Conservation (phyloP, 306 rosid species). For the Inga oerstediana region DNA sequence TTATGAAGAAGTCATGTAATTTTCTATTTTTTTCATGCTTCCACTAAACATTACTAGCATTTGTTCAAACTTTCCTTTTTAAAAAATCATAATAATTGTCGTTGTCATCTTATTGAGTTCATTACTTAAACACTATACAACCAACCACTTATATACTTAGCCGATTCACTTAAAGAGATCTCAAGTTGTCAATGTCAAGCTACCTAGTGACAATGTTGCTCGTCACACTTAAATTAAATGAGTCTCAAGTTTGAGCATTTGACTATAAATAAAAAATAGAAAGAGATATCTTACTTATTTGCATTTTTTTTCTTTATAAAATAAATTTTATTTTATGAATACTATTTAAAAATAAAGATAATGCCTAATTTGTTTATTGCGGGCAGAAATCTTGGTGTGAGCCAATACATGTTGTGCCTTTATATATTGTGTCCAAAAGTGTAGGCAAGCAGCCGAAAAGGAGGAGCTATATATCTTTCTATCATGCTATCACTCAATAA, state of each 20-base stretch:
- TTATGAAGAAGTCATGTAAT: neutral
- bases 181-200: no score
- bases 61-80: neutral
- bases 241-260: no score
- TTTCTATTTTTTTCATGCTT: neutral
- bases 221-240: no score
- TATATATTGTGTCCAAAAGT: constrained; percentile 51
- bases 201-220: no score
- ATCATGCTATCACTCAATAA: constrained; percentile 38
- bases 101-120: neutral
- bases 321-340: neutral
- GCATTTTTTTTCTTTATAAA: neutral
- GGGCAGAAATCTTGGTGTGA: neutral
- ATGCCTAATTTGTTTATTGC: neutral
- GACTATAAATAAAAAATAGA: no score
- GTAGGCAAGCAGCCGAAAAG: constrained; percentile 50
- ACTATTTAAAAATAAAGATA: neutral
- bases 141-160: no score
- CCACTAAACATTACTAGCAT: neutral
- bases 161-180: neutral
- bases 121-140: neutral
- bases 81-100: no score
- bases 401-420: constrained; percentile 5
- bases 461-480: constrained; percentile 25
- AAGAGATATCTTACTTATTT: neutral